Conservation (phyloP, 148 eudicot genomes). For the Rhododendron mucronatum region DNA sequence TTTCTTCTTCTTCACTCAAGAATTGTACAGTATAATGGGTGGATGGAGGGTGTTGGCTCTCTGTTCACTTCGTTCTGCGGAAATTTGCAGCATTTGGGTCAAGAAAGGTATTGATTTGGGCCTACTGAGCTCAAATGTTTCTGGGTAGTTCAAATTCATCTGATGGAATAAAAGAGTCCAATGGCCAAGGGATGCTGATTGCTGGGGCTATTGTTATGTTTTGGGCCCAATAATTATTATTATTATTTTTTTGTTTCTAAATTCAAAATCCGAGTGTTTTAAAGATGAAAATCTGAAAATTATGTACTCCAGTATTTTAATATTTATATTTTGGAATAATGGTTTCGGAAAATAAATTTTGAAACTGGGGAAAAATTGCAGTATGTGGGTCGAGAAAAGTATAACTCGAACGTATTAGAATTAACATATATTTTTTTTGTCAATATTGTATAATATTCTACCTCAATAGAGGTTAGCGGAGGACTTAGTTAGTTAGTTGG, state of each 20-base stretch:
- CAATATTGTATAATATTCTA: background rate
- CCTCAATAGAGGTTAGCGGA: too few species aligned
- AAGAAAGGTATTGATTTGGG: background rate
- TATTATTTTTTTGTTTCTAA: too few species aligned
- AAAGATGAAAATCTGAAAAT: background rate
- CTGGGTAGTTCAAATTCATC: background rate
- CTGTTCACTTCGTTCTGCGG: background rate
- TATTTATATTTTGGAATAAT: too few species aligned
- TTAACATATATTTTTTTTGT: background rate
- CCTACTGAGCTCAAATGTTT: background rate
- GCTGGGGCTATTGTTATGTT: background rate
- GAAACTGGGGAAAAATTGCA: background rate
- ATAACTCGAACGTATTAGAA: background rate
- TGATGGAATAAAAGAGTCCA: too few species aligned
- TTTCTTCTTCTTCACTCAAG: slow-evolving; percentile 4
- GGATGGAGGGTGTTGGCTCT: background rate
- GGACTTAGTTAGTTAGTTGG: background rate
- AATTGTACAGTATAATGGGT: background rate
- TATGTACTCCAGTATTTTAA: too few species aligned
- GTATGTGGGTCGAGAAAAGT: background rate
- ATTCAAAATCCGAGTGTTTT: background rate
- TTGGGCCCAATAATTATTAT: background rate
- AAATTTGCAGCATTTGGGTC: background rate
- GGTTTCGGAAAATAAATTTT: background rate
- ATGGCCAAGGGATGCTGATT: background rate